Conservation (phyloP, 2,329 filamentous ascomycete genomes). For the Fulvia fulva region DNA sequence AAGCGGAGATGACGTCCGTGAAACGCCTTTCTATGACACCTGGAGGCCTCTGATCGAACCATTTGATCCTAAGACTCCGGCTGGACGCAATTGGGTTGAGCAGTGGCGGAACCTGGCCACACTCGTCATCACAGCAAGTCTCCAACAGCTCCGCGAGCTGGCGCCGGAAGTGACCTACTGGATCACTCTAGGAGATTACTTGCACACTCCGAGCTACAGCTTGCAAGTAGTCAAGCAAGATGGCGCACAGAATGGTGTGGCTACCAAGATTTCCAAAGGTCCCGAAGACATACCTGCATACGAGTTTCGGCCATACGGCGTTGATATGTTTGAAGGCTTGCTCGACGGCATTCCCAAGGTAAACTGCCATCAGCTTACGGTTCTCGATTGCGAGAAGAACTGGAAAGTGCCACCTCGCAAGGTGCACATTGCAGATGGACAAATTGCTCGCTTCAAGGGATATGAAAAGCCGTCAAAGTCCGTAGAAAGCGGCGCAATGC, state of each 20-base stretch:
- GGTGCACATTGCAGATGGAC: not conserved
- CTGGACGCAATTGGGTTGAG: not conserved
- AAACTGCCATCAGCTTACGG: not conserved
- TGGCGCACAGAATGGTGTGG: not conserved
- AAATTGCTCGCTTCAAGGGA: constrained; percentile 1
- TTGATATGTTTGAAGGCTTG: not conserved
- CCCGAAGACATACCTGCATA: constrained; percentile 1
- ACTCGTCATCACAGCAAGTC: not conserved
- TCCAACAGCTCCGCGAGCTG: not conserved
- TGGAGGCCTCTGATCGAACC: constrained; percentile 10
- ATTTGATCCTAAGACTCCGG: not conserved
- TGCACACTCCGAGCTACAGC: constrained; percentile 9
- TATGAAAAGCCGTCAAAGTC: not conserved
- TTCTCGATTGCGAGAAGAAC: not conserved
- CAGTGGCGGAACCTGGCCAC: constrained; percentile 1
- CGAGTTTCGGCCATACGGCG: not conserved
- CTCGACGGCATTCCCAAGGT: not conserved
- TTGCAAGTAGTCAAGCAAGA: not conserved
- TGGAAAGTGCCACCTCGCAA: constrained; percentile 1
- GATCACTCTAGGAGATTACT: constrained; percentile 4
- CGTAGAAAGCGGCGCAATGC: not conserved
- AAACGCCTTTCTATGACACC: constrained; percentile 7
- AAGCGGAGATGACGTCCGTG: constrained; percentile 1
- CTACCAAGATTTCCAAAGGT: not conserved
- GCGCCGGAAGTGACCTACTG: constrained; percentile 2